Evolutionary conservation across 2,329 filamentous ascomycete genomes (phyloP).

Genomic region (Monosporascus sp.): DNA sequence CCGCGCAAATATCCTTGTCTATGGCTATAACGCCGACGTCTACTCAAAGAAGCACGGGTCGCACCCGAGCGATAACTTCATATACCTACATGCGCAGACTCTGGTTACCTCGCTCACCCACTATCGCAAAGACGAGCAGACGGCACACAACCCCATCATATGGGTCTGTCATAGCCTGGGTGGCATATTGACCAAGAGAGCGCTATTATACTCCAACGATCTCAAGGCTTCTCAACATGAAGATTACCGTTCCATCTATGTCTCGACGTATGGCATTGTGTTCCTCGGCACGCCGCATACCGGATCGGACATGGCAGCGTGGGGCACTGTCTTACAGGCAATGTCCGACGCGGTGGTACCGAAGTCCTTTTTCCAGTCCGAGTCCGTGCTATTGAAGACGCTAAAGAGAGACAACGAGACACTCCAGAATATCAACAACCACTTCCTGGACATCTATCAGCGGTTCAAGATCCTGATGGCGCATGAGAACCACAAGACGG

Average conservation of each 20-base stretch:
- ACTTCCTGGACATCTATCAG: constrained; percentile 66
- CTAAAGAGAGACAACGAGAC: constrained; percentile 71
- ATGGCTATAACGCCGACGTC: constrained; percentile 69
- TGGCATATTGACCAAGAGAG: constrained; percentile 66
- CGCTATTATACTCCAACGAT: constrained; percentile 62
- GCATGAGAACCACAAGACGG: constrained; percentile 67
- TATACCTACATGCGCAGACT: constrained; percentile 67
- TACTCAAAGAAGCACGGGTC: constrained; percentile 43
- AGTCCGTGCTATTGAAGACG: constrained; percentile 62
- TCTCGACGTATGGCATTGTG: constrained; percentile 70
- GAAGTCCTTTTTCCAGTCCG: constrained; percentile 60
- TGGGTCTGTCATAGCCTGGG: constrained; percentile 72
- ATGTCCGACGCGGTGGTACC: constrained; percentile 63
- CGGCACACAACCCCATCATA: constrained; percentile 61
- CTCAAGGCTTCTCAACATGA: constrained; percentile 54
- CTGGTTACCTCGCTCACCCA: constrained; percentile 57
- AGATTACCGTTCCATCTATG: constrained; percentile 61
- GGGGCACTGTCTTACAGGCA: constrained; percentile 61
- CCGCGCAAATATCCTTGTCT: constrained; percentile 61
- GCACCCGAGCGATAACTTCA: constrained; percentile 58
- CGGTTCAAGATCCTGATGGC: constrained; percentile 71
- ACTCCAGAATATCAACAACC: constrained; percentile 66
- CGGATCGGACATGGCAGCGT: constrained; percentile 62
- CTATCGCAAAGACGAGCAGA: constrained; percentile 54
- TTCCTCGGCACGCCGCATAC: constrained; percentile 74